Conservation (phyloP, 805 yeast genomes). For the Starmera quercuum region DNA sequence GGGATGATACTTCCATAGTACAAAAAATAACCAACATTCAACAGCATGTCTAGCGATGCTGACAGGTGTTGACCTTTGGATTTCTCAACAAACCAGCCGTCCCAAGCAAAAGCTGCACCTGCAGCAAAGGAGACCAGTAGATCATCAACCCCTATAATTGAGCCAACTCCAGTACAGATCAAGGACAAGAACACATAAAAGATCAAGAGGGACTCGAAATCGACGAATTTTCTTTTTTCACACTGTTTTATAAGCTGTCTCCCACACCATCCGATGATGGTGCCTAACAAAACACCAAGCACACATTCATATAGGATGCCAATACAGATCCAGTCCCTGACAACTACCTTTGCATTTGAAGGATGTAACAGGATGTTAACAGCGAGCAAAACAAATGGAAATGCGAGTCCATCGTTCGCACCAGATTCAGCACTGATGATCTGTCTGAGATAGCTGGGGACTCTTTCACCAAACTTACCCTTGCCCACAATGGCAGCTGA, state of each 20-base stretch:
- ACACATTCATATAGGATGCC: conserved; percentile 58
- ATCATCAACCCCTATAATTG: conserved; percentile 65
- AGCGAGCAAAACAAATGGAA: conserved; percentile 61
- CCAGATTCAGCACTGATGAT: conserved; percentile 66
- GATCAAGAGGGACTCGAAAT: conserved; percentile 54
- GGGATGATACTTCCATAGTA: conserved; percentile 68
- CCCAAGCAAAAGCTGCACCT: conserved; percentile 70
- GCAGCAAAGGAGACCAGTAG: conserved; percentile 67
- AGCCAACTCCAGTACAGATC: conserved; percentile 54
- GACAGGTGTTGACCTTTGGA: conserved; percentile 59
- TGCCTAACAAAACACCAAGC: conserved; percentile 48
- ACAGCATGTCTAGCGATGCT: conserved; percentile 54
- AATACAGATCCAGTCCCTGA: conserved; percentile 54
- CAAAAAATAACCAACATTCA: conserved; percentile 60
- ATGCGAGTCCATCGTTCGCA: conserved; percentile 68
- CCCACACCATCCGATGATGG: conserved; percentile 41
- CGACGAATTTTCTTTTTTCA: conserved; percentile 44
- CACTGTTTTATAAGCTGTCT: conserved; percentile 47
- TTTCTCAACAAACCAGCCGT: conserved; percentile 53
- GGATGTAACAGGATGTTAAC: conserved; percentile 43
- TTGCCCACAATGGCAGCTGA: conserved; percentile 70
- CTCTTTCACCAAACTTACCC: conserved; percentile 62
- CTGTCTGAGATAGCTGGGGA: conserved; percentile 54
- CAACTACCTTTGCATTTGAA: conserved; percentile 33
- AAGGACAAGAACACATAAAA: conserved; percentile 46